phyloP scores from a whole-genome alignment of 176 grass and related monocot species.

The Dendrocalamus sinicus region DNA sequence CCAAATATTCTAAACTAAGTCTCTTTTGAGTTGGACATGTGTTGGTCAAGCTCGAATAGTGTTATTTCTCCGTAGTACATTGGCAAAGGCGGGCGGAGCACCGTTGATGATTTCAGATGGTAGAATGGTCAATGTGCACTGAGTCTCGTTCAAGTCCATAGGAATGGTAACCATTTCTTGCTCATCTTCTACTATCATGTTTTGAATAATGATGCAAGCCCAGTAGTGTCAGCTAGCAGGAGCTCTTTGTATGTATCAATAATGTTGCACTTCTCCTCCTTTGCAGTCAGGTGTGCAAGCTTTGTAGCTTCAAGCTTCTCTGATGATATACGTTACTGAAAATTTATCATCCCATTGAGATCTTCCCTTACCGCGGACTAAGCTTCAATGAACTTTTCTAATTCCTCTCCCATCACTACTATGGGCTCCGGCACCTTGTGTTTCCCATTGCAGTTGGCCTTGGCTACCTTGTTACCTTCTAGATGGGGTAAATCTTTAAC shows the following conservation, averaged over 20 bases:
- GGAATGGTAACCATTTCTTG: too few relatives aligned
- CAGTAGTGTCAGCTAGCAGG: neutral
- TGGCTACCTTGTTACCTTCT: neutral
- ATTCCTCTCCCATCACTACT: neutral
- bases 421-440: neutral
- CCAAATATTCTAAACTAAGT: too few relatives aligned
- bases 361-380: neutral
- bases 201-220: neutral
- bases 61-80: too few relatives aligned
- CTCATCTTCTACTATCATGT: too few relatives aligned
- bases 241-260: neutral
- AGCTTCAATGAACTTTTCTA: neutral
- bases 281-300: neutral
- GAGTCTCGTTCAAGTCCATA: too few relatives aligned
- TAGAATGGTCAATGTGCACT: too few relatives aligned
- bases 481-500: too few relatives aligned
- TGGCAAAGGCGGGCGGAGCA: too few relatives aligned
- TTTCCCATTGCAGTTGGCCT: neutral
- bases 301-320: neutral
- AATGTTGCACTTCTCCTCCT: neutral
- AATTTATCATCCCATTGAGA: neutral
- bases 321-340: neutral
- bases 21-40: too few relatives aligned
- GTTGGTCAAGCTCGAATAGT: too few relatives aligned
- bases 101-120: too few relatives aligned